Percentiles rank a stretch among this genome's conserved stretches.
These are phyloP conservation scores for Phaeotremella skinneri DNA, from an alignment of 768 basidiomycete species.

Conservation along the genomic window DNA sequence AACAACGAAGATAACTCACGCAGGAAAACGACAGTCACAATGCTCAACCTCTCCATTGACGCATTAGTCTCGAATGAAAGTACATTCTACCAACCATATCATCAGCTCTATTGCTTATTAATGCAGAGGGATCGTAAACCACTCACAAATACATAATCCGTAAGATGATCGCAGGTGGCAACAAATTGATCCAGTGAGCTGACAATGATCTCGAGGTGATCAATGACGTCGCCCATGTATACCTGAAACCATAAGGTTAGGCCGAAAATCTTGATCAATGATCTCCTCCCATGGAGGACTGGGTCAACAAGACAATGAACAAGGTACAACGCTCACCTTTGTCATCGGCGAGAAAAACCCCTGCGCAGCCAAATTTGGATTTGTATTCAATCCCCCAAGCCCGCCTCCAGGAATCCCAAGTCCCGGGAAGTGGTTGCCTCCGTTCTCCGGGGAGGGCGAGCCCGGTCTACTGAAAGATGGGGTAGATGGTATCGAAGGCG, in stretches of 20 bases:
- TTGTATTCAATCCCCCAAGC: neutral
- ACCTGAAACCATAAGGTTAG: conserved; percentile 9
- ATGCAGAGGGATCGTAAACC: neutral
- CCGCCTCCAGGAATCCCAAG: conserved; percentile 14
- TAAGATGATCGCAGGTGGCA: conserved; percentile 48
- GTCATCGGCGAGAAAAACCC: conserved; percentile 44
- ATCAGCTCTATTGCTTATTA: neutral
- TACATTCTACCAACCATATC: conserved; percentile 33
- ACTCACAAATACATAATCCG: conserved; percentile 51
- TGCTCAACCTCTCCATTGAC: conserved; percentile 50
- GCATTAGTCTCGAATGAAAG: conserved; percentile 48
- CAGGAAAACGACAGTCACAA: conserved; percentile 51
- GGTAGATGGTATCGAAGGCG: neutral
- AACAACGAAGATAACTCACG: conserved; percentile 33
- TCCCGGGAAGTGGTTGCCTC: too few relatives aligned
- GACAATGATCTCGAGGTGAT: conserved; percentile 48
- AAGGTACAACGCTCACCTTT: conserved; percentile 25
- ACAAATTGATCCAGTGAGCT: conserved; percentile 46
- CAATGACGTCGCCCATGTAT: conserved; percentile 50
- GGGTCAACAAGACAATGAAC: neutral
- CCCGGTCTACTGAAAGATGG: neutral
- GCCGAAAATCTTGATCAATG: neutral
- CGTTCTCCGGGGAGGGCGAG: neutral
- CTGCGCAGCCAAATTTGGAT: neutral
- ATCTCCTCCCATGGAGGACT: neutral